Conservation (phyloP, 2,329 filamentous ascomycete genomes). For the Aspergillus quadrilineatus region DNA sequence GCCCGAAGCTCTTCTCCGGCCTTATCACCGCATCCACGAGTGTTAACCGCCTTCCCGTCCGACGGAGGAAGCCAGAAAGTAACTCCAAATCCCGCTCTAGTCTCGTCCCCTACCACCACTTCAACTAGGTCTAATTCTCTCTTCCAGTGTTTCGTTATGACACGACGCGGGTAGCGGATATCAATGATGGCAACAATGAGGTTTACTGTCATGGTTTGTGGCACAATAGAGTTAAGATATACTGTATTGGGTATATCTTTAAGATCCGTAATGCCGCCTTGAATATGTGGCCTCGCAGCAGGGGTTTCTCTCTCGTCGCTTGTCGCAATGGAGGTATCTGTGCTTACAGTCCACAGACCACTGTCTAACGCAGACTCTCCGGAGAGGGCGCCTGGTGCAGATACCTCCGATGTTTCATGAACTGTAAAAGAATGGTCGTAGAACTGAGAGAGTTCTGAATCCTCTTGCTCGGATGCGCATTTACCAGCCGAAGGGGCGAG, state of each 20-base stretch:
- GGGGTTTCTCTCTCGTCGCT: conserved; percentile 16
- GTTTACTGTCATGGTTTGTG: conserved; percentile 79
- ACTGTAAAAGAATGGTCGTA: conserved; percentile 74
- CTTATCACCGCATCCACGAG: conserved; percentile 7
- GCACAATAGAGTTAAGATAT: conserved; percentile 66
- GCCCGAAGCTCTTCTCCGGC: conserved; percentile 37
- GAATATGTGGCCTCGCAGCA: conserved; percentile 30
- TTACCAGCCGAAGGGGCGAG: conserved; percentile 21
- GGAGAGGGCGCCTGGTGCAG: conserved; percentile 21
- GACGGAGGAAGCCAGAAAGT: conserved; percentile 73
- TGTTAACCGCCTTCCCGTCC: conserved; percentile 16
- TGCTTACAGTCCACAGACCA: conserved; percentile 21
- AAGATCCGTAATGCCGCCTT: conserved; percentile 60
- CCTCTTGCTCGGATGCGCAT: conserved; percentile 17
- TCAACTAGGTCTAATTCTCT: conserved; percentile 67
- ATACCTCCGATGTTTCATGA: conserved; percentile 56
- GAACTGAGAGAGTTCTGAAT: conserved; percentile 60
- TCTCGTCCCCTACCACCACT: conserved; percentile 81
- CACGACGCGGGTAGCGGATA: conserved; percentile 63
- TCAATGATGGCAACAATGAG: conserved; percentile 78
- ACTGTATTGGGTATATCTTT: conserved; percentile 66
- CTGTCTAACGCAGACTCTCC: conserved; percentile 29
- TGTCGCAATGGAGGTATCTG: conserved; percentile 19
- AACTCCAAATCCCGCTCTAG: conserved; percentile 73
- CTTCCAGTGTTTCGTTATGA: conserved; percentile 60